A percentile compares a stretch with the other conserved stretches of the same genome.
Evolutionary conservation across 164 flowering plant genomes (phyloP).

Genomic region (Paratinospora sagittata): DNA sequence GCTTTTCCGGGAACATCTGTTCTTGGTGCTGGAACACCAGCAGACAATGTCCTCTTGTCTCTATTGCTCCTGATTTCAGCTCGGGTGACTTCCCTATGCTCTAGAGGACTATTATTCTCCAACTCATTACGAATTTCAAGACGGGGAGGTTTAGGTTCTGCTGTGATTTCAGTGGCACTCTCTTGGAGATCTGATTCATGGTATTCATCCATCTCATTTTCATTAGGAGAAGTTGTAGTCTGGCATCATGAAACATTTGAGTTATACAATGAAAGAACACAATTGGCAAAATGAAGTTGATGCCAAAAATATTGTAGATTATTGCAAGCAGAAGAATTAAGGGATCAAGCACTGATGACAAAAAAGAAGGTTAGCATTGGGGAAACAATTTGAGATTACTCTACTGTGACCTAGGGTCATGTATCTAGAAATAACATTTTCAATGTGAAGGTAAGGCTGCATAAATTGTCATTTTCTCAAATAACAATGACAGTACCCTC

Average conservation of each 20-base stretch:
- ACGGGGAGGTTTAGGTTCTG: conserved; percentile 16
- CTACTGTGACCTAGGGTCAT: no score
- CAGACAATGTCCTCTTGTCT: conserved; percentile 70
- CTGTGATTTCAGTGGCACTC: conserved; percentile 3
- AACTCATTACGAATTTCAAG: conserved; percentile 18
- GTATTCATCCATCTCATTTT: conserved; percentile 14
- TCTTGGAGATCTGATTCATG: not conserved
- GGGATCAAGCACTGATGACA: no score
- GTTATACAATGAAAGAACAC: not conserved
- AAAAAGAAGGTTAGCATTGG: no score
- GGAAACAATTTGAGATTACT: no score
- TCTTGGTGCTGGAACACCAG: conserved; percentile 74
- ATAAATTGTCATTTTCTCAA: no score
- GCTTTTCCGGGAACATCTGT: conserved; percentile 57
- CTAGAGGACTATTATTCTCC: conserved; percentile 13
- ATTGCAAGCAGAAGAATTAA: no score
- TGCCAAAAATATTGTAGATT: no score
- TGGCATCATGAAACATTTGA: not conserved
- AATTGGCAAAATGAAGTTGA: no score
- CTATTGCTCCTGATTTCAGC: conserved; percentile 6
- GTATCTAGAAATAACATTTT: no score
- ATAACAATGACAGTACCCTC: no score
- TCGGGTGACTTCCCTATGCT: conserved; percentile 11
- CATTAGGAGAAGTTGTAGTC: not conserved
- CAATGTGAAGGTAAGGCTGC: no score